A percentile compares a stretch with the other conserved stretches of the same genome.
phyloP scores from a whole-genome alignment of 78 protist genomes.

The Dictyostelium brefeldianum region DNA sequence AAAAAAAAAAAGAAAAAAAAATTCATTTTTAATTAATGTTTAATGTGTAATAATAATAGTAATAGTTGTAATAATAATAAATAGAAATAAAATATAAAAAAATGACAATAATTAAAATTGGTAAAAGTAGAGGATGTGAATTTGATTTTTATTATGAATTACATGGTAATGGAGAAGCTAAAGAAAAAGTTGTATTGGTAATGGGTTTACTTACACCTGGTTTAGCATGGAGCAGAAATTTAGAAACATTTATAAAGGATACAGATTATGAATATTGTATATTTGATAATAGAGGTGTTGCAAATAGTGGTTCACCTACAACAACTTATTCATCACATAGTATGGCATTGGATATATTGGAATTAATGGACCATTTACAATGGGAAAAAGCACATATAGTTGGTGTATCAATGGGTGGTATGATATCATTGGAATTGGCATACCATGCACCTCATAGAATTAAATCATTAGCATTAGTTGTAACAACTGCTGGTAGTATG shows the following conservation, averaged over 20 bases:
- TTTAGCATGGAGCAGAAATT: slow-evolving; percentile 9
- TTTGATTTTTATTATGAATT: slow-evolving; percentile 33
- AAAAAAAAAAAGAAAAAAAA: no score
- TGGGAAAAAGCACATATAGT: slow-evolving; percentile 68
- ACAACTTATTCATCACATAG: background rate
- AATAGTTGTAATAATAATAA: no score
- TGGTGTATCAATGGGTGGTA: slow-evolving; percentile 83
- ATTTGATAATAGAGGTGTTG: slow-evolving; percentile 79
- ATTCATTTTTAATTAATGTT: no score
- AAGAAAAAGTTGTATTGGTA: background rate
- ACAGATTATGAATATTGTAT: slow-evolving; percentile 34
- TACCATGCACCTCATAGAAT: slow-evolving; percentile 1
- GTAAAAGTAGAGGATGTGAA: slow-evolving; percentile 30
- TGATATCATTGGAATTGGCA: slow-evolving; percentile 67
- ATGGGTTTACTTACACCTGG: slow-evolving; percentile 39
- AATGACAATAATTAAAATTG: slow-evolving; percentile 21
- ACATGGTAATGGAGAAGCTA: background rate
- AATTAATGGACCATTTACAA: slow-evolving; percentile 63
- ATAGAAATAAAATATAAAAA: background rate
- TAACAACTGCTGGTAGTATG: slow-evolving; percentile 60
- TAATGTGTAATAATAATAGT: no score
- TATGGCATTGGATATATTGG: slow-evolving; percentile 68
- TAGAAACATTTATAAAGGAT: background rate
- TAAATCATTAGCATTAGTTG: slow-evolving; percentile 23
- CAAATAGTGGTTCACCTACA: slow-evolving; percentile 33